phyloP scores from a whole-genome alignment of 176 grass and related monocot species.

The Triticum monococcum region DNA sequence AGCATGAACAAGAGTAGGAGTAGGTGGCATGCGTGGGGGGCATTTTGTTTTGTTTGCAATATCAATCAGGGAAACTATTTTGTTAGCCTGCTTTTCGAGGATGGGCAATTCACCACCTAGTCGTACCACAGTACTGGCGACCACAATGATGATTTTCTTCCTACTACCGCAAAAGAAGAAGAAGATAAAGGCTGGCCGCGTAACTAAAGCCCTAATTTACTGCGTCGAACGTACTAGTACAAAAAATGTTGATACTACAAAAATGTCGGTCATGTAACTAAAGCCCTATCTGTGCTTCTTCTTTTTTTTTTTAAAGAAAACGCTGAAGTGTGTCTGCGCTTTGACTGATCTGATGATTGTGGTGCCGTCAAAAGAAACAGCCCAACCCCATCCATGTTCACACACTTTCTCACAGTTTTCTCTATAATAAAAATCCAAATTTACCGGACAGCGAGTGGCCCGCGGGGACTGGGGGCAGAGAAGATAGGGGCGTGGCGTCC shows the following conservation, averaged over 20 bases:
- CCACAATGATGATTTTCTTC: background rate
- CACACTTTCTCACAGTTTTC: background rate
- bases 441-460: background rate
- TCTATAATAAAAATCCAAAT: background rate
- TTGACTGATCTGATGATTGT: background rate
- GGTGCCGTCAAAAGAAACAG: background rate
- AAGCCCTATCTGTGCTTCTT: too few species aligned
- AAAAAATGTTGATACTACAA: background rate
- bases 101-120: background rate
- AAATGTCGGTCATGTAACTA: too few species aligned
- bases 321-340: background rate
- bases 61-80: background rate
- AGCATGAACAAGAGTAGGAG: background rate
- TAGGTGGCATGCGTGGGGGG: background rate
- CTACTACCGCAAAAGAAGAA: background rate
- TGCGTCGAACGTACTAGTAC: background rate
- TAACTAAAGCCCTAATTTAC: background rate
- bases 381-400: background rate
- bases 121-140: background rate
- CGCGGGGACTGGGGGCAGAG: background rate
- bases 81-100: background rate
- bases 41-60: background rate
- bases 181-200: too few species aligned
- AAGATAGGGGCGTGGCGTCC: background rate
- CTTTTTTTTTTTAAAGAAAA: too few species aligned